Evolutionary conservation across 2,329 filamentous ascomycete genomes (phyloP).

Genomic region (Stromatinia cepivora): DNA sequence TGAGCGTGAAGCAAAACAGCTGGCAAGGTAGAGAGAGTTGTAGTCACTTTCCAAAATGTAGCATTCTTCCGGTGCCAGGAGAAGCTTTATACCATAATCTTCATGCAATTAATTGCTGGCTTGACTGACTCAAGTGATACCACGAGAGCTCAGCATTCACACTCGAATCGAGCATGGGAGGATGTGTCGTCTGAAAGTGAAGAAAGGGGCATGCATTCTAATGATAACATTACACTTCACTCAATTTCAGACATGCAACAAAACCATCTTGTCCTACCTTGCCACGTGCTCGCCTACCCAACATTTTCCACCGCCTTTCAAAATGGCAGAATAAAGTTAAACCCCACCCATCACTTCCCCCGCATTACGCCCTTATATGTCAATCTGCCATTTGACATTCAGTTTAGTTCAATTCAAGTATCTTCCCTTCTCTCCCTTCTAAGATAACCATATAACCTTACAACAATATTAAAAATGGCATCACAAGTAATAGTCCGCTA

Average conservation of each 20-base stretch:
- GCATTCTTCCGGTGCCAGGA: neutral
- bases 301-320: neutral
- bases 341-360: neutral
- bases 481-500: constrained; percentile 15
- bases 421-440: neutral
- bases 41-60: neutral
- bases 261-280: neutral
- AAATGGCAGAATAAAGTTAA: neutral
- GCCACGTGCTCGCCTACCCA: neutral
- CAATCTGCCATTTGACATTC: neutral
- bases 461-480: neutral
- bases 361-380: neutral
- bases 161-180: too few relatives aligned
- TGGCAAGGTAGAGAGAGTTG: neutral
- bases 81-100: neutral
- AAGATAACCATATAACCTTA: neutral
- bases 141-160: too few relatives aligned
- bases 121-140: neutral
- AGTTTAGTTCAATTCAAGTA: neutral
- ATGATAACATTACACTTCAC: too few relatives aligned
- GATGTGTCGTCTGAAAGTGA: too few relatives aligned
- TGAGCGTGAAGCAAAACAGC: neutral
- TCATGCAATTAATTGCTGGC: neutral
- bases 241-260: neutral
- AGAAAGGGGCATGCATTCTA: too few relatives aligned